Conservation (phyloP, 176 grass and related monocot genomes). For the Oryza rufipogon region DNA sequence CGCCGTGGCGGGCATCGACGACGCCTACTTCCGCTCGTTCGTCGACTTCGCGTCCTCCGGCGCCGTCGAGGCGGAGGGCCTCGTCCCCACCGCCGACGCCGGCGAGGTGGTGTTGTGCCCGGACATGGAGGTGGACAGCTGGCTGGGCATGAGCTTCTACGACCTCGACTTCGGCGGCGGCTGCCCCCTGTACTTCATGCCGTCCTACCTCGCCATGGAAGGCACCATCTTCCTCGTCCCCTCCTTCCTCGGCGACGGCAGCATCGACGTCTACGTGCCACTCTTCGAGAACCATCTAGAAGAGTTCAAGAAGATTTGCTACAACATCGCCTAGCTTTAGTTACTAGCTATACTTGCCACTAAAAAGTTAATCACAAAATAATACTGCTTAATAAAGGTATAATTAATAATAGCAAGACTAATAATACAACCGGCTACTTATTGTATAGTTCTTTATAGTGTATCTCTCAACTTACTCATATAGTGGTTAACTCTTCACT, state of each 20-base stretch:
- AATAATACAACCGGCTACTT: no score
- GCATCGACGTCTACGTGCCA: constrained; percentile 26
- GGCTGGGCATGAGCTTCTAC: constrained; percentile 47
- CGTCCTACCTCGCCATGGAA: constrained; percentile 30
- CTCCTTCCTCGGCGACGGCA: constrained; percentile 4
- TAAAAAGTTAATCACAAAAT: neutral
- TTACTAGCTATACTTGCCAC: no score
- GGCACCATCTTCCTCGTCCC: constrained; percentile 36
- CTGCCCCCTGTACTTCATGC: constrained; percentile 11
- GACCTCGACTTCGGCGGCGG: constrained; percentile 43
- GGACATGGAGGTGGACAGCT: constrained; percentile 45
- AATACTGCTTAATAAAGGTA: neutral
- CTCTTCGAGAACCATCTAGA: constrained; percentile 16
- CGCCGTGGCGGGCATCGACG: constrained; percentile 15
- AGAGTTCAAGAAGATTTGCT: constrained; percentile 9
- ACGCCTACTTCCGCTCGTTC: constrained; percentile 41
- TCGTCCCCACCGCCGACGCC: constrained; percentile 24
- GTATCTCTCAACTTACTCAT: accelerated
- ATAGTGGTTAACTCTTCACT: no score
- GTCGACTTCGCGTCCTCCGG: constrained; percentile 36
- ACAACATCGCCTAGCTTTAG: neutral
- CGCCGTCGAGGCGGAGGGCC: constrained; percentile 43
- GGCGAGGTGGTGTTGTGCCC: constrained; percentile 41
- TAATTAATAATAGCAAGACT: neutral
- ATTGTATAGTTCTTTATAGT: no score